Base-by-base conservation (phyloP, 441 rosid genomes). In the Corymbia citriodora region DNA sequence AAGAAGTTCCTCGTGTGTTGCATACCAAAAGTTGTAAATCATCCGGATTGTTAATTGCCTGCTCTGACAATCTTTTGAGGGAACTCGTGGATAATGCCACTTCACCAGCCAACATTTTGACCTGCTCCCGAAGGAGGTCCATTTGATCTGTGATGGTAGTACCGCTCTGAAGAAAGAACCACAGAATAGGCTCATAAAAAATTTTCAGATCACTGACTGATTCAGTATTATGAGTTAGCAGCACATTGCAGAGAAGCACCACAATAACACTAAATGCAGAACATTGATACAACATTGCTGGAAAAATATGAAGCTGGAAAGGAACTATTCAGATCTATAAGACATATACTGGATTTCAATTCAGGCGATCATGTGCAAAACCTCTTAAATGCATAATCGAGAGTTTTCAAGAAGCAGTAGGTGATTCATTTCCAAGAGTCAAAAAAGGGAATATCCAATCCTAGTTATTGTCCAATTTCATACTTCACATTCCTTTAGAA, bases 71-170 rank as follows among this genome's bases (percentile, higher is more conserved):
- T 93, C 99, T 94, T 93, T 96, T 97, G 92, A 97, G 91, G 87
- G 99, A 94, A 92, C 97, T 96, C 88, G 95, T 95, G 87, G 95
- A 95, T 92, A 97, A 93, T 68, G 99, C 99, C 91, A 98, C 96
- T 92, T 98, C 99, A 90, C 96, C 99, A 27, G 98, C 97, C 93
- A 98, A 94, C 96, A 96, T 94, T 93, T 98, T 97, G 92, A 96
- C 94, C 92, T 98, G 99, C 95, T 97, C 99, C 63, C 93, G 96
- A 90, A 98, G 99, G 93, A 98, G 97, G 92, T 98, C 99, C 97
- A 96, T 97, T 94, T 98, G 98, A 95, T 97, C 98, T 55, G 96
- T 93, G 90, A 96, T 94, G 86, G 98, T 94, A 88, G 93, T 93
- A 86, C 96, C 97, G 57, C 92, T 94, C 99, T 97, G 94, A 88